Conservation (phyloP, 768 basidiomycete species). For the Cubamyces lactineus region DNA sequence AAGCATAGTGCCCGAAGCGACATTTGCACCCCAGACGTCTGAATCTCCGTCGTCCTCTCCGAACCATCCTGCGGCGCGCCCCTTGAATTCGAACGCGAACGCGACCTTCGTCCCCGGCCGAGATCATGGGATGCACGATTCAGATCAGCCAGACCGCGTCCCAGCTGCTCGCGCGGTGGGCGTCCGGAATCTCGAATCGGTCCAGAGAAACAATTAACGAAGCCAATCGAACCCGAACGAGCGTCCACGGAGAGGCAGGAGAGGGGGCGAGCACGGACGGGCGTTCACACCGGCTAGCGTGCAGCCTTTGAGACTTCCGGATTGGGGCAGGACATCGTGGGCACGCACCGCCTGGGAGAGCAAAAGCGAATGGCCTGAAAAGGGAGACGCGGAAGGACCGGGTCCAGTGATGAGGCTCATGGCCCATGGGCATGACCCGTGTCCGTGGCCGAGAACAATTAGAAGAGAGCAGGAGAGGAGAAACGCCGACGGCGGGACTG, state of each 20-base stretch:
- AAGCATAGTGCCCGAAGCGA: conserved; percentile 12
- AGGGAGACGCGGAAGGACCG: conserved; percentile 6
- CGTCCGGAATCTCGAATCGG: too few species aligned
- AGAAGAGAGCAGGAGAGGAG: neutral
- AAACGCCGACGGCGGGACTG: neutral
- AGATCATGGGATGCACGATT: conserved; percentile 3
- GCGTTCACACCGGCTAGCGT: conserved; percentile 16
- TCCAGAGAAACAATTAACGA: neutral
- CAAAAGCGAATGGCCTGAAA: conserved; percentile 30
- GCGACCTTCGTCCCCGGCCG: neutral
- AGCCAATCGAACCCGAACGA: neutral
- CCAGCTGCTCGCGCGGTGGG: too few species aligned
- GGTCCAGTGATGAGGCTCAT: conserved; percentile 1
- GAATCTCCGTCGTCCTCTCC: neutral
- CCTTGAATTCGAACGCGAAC: neutral
- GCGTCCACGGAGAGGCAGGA: neutral
- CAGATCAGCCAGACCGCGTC: neutral
- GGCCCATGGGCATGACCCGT: too few species aligned
- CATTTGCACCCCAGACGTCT: conserved; percentile 16
- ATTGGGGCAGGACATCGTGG: conserved; percentile 16
- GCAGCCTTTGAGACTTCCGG: conserved; percentile 34
- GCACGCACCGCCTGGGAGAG: conserved; percentile 12
- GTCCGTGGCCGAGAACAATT: neutral
- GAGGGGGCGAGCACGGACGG: neutral
- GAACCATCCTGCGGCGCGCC: too few species aligned